phyloP scores from a whole-genome alignment of 169 alveolate species.

The Plasmodium fragile region DNA sequence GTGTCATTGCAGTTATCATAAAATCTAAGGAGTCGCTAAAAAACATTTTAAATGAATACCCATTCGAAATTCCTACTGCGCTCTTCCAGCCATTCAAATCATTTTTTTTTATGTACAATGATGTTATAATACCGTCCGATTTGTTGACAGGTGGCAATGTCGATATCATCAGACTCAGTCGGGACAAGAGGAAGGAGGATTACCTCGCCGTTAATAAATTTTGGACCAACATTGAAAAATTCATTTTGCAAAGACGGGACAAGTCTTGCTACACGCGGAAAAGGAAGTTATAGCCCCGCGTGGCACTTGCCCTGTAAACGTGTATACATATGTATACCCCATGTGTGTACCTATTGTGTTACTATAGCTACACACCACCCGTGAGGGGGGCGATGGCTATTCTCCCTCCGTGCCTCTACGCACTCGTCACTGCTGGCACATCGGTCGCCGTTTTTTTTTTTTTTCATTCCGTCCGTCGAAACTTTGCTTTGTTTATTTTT shows the following conservation, averaged over 20 bases:
- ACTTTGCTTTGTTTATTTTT: neutral
- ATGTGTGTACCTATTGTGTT: neutral
- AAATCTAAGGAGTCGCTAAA: conserved; percentile 82
- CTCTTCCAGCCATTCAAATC: conserved; percentile 82
- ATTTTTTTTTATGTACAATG: conserved; percentile 61
- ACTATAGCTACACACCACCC: neutral
- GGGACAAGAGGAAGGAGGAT: conserved; percentile 59
- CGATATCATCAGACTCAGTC: conserved; percentile 48
- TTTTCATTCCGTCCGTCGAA: neutral
- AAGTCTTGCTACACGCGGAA: conserved; percentile 31
- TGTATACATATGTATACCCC: neutral
- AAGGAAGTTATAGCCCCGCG: neutral
- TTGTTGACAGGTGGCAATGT: conserved; percentile 32
- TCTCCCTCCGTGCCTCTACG: neutral
- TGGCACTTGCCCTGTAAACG: neutral
- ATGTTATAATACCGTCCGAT: conserved; percentile 40
- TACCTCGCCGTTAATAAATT: conserved; percentile 40
- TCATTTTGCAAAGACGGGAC: conserved; percentile 56
- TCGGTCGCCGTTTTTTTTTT: neutral
- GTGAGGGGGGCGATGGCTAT: neutral
- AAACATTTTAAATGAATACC: conserved; percentile 81
- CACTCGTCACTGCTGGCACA: neutral
- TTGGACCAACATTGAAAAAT: conserved; percentile 51
- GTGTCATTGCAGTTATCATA: conserved; percentile 84
- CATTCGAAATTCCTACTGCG: conserved; percentile 81